A percentile compares a stretch with the other conserved stretches of the same genome.
These are phyloP conservation scores for Neoscytalidium dimidiatum DNA, from an alignment of 2,329 filamentous ascomycete genomes.

Conservation along the genomic window DNA sequence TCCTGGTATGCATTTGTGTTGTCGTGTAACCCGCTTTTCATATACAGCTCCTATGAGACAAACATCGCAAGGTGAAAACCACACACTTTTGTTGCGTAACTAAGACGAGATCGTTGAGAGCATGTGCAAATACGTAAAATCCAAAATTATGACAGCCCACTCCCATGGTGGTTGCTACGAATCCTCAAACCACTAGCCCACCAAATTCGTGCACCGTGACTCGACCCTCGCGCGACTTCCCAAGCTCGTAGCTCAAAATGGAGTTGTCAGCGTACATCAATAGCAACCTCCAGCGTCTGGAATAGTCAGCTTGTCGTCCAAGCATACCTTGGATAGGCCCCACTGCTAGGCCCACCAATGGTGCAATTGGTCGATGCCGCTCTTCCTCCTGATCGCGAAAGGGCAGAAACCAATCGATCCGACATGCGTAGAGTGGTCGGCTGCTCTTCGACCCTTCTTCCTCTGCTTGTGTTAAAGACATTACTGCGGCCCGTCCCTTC, in stretches of 20 bases:
- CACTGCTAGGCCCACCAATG: conserved; percentile 68
- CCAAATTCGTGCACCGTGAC: conserved; percentile 5
- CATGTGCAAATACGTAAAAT: too few relatives aligned
- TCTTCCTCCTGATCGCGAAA: conserved; percentile 54
- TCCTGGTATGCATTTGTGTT: too few relatives aligned
- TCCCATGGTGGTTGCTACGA: too few relatives aligned
- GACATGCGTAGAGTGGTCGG: conserved; percentile 44
- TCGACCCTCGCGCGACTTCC: conserved; percentile 23
- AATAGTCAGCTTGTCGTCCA: conserved; percentile 25
- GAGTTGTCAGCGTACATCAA: conserved; percentile 72
- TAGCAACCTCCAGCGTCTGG: conserved; percentile 64
- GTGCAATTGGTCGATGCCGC: conserved; percentile 45
- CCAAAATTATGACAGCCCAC: too few relatives aligned
- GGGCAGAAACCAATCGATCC: conserved; percentile 60
- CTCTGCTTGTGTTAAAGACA: conserved; percentile 55
- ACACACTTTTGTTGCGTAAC: too few relatives aligned
- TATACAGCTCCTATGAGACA: too few relatives aligned
- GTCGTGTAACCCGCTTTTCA: too few relatives aligned
- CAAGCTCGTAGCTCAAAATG: conserved; percentile 70
- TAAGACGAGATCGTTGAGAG: too few relatives aligned
- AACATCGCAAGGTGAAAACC: too few relatives aligned
- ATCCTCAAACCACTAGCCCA: conserved; percentile 8
- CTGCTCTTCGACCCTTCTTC: conserved; percentile 21
- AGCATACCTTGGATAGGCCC: conserved; percentile 60
- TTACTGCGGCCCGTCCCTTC: conserved; percentile 65